These are phyloP conservation scores for Thelonectria olida DNA, from an alignment of 2,329 filamentous ascomycete species.

Conservation along the genomic window DNA sequence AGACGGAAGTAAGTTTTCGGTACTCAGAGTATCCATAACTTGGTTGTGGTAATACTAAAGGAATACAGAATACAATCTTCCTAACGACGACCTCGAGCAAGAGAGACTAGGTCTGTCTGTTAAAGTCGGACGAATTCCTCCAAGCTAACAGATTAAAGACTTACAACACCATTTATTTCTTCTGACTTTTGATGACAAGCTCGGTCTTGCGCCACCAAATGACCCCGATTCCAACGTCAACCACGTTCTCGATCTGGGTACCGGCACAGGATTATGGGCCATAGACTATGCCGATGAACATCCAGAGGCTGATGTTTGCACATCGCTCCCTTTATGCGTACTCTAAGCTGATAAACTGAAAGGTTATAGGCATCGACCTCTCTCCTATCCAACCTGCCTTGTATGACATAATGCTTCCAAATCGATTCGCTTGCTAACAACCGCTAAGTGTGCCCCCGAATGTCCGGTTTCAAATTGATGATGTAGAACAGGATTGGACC, in stretches of 20 bases:
- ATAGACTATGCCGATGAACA: slow-evolving; percentile 13
- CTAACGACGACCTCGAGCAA: slow-evolving; percentile 11
- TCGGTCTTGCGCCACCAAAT: slow-evolving; percentile 9
- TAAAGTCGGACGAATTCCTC: not conserved
- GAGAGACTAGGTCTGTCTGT: not conserved
- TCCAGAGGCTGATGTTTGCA: not conserved
- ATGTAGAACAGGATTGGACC: slow-evolving; percentile 32
- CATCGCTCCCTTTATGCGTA: not conserved
- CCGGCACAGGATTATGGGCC: slow-evolving; percentile 4
- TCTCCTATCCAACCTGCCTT: slow-evolving; percentile 11
- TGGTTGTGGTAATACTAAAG: not conserved
- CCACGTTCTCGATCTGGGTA: slow-evolving; percentile 7
- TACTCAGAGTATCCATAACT: not conserved
- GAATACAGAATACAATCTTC: slow-evolving; percentile 3
- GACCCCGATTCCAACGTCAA: not conserved
- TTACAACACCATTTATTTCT: slow-evolving; percentile 13
- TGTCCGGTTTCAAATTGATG: slow-evolving; percentile 31
- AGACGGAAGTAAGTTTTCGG: slow-evolving; percentile 1
- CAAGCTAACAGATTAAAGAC: not conserved
- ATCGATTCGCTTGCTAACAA: not conserved
- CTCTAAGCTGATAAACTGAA: not conserved
- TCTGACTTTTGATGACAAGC: slow-evolving; percentile 8
- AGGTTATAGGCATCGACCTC: not conserved
- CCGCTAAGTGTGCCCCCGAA: slow-evolving; percentile 9
- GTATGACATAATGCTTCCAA: not conserved